These are phyloP conservation scores for Hygrocybe coccinea DNA, from an alignment of 768 basidiomycete genomes.

Conservation along the genomic window DNA sequence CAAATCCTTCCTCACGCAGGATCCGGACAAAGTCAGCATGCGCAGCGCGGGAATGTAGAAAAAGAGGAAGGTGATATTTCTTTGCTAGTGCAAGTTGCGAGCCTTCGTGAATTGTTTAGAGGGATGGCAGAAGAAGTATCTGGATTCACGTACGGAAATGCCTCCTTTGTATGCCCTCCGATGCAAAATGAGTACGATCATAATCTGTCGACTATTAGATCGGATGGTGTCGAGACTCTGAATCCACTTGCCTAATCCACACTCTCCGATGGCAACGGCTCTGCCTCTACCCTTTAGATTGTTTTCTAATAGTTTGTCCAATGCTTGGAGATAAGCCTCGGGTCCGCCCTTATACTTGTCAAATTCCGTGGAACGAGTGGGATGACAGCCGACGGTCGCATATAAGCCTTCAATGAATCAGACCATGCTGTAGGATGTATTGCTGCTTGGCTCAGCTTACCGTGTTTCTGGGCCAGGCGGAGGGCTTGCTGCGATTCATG, in stretches of 20 bases:
- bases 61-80: slow-evolving; percentile 68
- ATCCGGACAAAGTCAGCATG: slow-evolving; percentile 65
- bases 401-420: slow-evolving; percentile 44
- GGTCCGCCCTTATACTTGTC: slow-evolving; percentile 52
- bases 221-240: background rate
- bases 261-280: slow-evolving; percentile 73
- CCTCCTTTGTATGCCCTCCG: slow-evolving; percentile 52
- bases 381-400: slow-evolving; percentile 77
- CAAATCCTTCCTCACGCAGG: slow-evolving; percentile 62
- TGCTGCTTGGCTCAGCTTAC: slow-evolving; percentile 28
- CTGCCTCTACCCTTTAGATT: slow-evolving; percentile 51
- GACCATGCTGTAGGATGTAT: background rate
- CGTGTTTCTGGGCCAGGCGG: slow-evolving; percentile 52
- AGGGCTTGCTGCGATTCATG: slow-evolving; percentile 58
- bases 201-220: slow-evolving; percentile 50
- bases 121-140: background rate
- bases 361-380: slow-evolving; percentile 69
- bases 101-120: slow-evolving; percentile 22
- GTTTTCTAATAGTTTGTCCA: slow-evolving; percentile 50
- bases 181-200: slow-evolving; percentile 64
- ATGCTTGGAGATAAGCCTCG: slow-evolving; percentile 53
- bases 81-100: slow-evolving; percentile 63
- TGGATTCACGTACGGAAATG: slow-evolving; percentile 51
- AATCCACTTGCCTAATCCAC: slow-evolving; percentile 57
- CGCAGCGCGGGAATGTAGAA: slow-evolving; percentile 77